Conservation (phyloP, 768 basidiomycete genomes). For the Russula dissimulans region DNA sequence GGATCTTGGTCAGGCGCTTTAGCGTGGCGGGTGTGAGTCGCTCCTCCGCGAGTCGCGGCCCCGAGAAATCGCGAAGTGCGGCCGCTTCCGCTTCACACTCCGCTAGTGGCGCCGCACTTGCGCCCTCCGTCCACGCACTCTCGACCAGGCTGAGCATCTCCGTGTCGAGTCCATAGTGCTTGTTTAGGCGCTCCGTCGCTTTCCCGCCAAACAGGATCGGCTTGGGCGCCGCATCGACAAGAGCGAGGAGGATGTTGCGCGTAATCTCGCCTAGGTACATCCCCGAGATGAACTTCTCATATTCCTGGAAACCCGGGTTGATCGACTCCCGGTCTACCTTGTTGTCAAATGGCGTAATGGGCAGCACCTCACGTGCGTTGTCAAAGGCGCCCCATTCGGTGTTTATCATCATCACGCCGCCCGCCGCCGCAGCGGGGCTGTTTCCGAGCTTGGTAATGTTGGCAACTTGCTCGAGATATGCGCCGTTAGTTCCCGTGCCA, state of each 20-base stretch:
- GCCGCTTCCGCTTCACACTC: not conserved
- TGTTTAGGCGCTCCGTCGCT: constrained; percentile 63
- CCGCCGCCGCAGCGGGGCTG: constrained; percentile 44
- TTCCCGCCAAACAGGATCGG: constrained; percentile 75
- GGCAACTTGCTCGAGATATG: constrained; percentile 82
- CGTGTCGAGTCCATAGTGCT: constrained; percentile 91
- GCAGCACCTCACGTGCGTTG: constrained; percentile 80
- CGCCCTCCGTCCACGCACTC: constrained; percentile 54
- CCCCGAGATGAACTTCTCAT: constrained; percentile 97
- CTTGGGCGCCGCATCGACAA: constrained; percentile 67
- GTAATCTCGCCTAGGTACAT: constrained; percentile 98
- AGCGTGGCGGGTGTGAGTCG: constrained; percentile 19
- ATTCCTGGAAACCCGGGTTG: constrained; percentile 87
- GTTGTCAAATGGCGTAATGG: constrained; percentile 85
- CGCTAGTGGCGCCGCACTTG: not conserved
- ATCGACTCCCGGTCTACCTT: constrained; percentile 88
- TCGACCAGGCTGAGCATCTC: constrained; percentile 85
- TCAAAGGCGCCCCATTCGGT: constrained; percentile 99
- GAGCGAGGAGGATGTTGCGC: constrained; percentile 72
- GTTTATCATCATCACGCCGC: constrained; percentile 88
- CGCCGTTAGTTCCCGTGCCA: constrained; percentile 97
- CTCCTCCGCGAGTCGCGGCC: not conserved
- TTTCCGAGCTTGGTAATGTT: constrained; percentile 81
- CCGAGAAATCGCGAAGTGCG: constrained; percentile 13
- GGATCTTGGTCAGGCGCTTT: constrained; percentile 43